Conservation (phyloP, 306 rosid genomes). For the Acmispon strigosus region DNA sequence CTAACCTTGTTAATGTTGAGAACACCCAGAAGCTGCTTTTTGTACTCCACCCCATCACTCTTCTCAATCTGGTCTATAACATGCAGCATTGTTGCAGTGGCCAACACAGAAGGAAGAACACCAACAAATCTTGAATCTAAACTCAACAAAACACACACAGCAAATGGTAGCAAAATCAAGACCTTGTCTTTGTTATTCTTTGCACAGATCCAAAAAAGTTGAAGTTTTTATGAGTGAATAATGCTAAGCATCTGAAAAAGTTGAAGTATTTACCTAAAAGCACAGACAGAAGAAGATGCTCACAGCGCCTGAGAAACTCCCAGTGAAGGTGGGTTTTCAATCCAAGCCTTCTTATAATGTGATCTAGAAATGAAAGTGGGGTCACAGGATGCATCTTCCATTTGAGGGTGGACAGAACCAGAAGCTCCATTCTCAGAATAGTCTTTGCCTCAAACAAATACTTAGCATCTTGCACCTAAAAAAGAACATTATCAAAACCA, state of each 20-base stretch:
- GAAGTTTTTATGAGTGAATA: not conserved
- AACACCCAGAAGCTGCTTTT: constrained; percentile 62
- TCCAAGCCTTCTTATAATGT: constrained; percentile 68
- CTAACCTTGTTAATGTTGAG: constrained; percentile 68
- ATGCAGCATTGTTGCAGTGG: constrained; percentile 80
- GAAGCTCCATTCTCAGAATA: constrained; percentile 89
- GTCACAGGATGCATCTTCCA: constrained; percentile 99
- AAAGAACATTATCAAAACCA: not conserved
- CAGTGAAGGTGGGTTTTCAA: constrained; percentile 57
- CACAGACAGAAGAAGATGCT: constrained; percentile 61
- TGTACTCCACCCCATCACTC: constrained; percentile 45
- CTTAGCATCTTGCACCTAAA: constrained; percentile 59
- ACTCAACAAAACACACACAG: not conserved
- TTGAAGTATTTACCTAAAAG: constrained; percentile 47
- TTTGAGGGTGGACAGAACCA: constrained; percentile 66
- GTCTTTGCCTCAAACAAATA: constrained; percentile 73
- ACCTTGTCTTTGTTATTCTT: not conserved
- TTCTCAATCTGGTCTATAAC: constrained; percentile 69
- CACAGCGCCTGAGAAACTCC: constrained; percentile 72
- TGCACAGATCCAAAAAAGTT: constrained; percentile 20
- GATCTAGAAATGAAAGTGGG: constrained; percentile 77
- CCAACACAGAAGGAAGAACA: constrained; percentile 84
- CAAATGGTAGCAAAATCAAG: constrained; percentile 4
- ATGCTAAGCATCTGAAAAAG: not conserved
- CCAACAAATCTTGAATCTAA: constrained; percentile 77